Percentiles rank a stretch among this genome's conserved stretches.
phyloP scores from a whole-genome alignment of 2,329 filamentous ascomycete species.

The Epichloe elymi region DNA sequence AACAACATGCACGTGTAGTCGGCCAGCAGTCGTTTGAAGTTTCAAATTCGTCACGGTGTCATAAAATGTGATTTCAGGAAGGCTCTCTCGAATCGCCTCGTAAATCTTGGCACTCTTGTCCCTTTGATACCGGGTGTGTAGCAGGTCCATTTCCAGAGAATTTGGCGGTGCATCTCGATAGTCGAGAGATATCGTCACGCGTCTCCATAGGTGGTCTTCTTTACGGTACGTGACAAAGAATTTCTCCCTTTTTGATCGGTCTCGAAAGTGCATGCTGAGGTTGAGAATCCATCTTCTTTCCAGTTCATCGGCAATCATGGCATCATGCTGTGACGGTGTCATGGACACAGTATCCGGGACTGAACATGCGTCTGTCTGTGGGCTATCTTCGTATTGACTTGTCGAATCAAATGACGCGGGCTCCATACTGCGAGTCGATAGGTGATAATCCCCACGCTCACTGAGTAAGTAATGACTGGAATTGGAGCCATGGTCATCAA shows the following conservation, averaged over 20 bases:
- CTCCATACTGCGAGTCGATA: not conserved
- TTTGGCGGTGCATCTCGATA: conserved; percentile 69
- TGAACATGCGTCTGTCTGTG: conserved; percentile 19
- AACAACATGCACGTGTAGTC: conserved; percentile 92
- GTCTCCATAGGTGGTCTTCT: conserved; percentile 62
- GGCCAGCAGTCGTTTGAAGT: conserved; percentile 74
- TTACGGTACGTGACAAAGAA: conserved; percentile 95
- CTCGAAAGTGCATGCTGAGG: conserved; percentile 94
- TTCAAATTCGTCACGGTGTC: conserved; percentile 93
- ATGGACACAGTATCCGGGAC: conserved; percentile 32
- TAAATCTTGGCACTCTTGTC: conserved; percentile 92
- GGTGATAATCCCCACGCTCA: not conserved
- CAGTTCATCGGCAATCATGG: conserved; percentile 63
- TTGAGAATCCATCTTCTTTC: conserved; percentile 92
- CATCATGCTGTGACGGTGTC: conserved; percentile 43
- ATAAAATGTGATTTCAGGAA: conserved; percentile 92
- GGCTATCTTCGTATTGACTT: conserved; percentile 7
- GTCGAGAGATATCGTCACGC: conserved; percentile 87
- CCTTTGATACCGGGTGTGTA: conserved; percentile 65
- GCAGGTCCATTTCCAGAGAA: conserved; percentile 76
- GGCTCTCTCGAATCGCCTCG: conserved; percentile 81
- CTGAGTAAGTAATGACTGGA: not conserved
- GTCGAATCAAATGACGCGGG: not conserved
- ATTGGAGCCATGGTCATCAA: not conserved
- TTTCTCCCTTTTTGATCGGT: conserved; percentile 86